Evolutionary conservation across 768 basidiomycete genomes (phyloP).

Genomic region (Collybia mongolica): DNA sequence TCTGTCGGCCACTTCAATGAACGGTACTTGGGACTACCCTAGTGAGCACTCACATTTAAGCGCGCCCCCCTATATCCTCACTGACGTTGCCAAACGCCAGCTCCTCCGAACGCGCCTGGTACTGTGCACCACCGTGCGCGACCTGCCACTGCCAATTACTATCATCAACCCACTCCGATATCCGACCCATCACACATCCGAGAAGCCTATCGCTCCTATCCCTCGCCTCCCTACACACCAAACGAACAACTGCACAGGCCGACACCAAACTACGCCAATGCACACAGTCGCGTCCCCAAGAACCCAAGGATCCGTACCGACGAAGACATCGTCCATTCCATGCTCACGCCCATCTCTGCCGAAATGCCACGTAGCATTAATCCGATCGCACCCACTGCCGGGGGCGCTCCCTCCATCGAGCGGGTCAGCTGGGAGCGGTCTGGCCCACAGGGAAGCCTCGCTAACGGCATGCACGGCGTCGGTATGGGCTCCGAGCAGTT

Average conservation of each 20-base stretch:
- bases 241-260: constrained; percentile 2
- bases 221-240: constrained; percentile 7
- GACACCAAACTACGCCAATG: constrained; percentile 7
- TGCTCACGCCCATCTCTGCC: constrained; percentile 8
- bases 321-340: constrained; percentile 10
- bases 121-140: too few relatives aligned
- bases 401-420: neutral
- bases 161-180: neutral
- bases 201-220: neutral
- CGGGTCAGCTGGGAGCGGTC: constrained; percentile 12
- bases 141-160: neutral
- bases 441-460: constrained; percentile 1
- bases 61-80: too few relatives aligned
- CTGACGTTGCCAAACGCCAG: too few relatives aligned
- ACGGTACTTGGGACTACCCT: neutral
- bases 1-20: neutral
- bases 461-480: constrained; percentile 1
- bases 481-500: constrained; percentile 15
- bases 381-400: neutral
- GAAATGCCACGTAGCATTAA: constrained; percentile 6
- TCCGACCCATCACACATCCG: constrained; percentile 4
- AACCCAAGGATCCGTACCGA: constrained; percentile 8
- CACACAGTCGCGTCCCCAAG: constrained; percentile 4
- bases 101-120: neutral
- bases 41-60: neutral